phyloP scores from a whole-genome alignment of 306 rosid species.

The Corylus heterophylla region DNA sequence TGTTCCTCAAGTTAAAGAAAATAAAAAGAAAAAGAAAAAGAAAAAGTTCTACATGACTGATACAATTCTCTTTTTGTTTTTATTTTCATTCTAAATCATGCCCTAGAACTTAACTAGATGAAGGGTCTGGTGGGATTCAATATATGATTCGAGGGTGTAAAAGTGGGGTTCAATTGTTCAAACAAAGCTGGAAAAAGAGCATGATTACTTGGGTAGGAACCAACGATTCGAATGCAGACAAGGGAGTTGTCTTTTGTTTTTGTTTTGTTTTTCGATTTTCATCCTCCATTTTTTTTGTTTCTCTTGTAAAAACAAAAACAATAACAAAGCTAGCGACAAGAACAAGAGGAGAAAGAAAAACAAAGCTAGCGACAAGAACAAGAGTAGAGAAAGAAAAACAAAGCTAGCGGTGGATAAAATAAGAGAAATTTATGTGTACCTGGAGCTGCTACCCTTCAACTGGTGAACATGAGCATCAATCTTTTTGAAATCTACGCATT shows the following conservation, averaged over 20 bases:
- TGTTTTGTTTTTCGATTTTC: neutral
- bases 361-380: too few species aligned
- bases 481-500: conserved; percentile 72
- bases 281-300: neutral
- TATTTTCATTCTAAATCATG: conserved; percentile 3
- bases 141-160: neutral
- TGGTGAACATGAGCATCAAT: conserved; percentile 97
- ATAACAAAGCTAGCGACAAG: neutral
- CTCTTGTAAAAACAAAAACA: neutral
- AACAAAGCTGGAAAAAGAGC: neutral
- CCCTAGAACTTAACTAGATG: conserved; percentile 1
- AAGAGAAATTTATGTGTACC: conserved; percentile 45
- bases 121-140: neutral
- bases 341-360: too few species aligned
- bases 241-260: neutral
- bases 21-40: neutral
- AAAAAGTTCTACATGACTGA: neutral
- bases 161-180: neutral
- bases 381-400: too few species aligned
- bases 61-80: neutral
- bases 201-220: neutral
- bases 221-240: neutral
- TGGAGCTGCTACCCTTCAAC: conserved; percentile 97
- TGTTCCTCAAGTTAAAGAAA: conserved; percentile 19
- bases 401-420: neutral